These are phyloP conservation scores for Nakazawaea siamensis DNA, from an alignment of 805 yeast species.

Conservation along the genomic window DNA sequence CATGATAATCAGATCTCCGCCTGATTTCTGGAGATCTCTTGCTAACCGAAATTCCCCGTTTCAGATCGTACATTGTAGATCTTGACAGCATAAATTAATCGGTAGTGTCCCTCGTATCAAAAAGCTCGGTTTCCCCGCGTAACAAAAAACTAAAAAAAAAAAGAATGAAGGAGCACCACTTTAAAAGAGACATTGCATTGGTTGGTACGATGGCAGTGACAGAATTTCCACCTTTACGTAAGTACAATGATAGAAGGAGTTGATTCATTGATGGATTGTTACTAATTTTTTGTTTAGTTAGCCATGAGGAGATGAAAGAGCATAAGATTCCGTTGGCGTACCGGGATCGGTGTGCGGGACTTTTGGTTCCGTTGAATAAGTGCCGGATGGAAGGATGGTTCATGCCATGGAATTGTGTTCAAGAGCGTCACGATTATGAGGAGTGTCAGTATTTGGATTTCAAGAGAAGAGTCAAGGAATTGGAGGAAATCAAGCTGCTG, in stretches of 20 bases:
- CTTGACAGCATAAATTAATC: no score
- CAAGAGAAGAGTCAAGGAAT: constrained; percentile 69
- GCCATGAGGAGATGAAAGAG: constrained; percentile 78
- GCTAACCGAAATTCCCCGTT: no score
- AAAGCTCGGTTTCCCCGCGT: no score
- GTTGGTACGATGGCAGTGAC: constrained; percentile 27
- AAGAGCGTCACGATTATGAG: constrained; percentile 77
- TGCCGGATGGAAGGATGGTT: constrained; percentile 51
- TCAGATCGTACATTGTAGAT: no score
- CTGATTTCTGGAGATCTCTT: no score
- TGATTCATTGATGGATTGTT: background rate
- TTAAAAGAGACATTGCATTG: no score
- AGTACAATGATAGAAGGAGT: constrained; percentile 17
- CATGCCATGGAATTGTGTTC: constrained; percentile 66
- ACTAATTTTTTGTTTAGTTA: constrained; percentile 36
- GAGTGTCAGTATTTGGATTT: constrained; percentile 79
- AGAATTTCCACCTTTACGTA: constrained; percentile 34
- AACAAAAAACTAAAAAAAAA: no score
- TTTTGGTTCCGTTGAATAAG: constrained; percentile 51
- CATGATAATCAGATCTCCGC: no score
- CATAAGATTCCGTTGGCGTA: constrained; percentile 69
- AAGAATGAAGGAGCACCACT: no score
- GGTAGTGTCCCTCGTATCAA: no score
- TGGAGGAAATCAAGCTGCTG: constrained; percentile 44
- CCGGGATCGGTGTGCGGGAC: constrained; percentile 76